Percentiles rank a stretch among this genome's conserved stretches.
Conservation (phyloP, 2,329 filamentous ascomycete species). For the Botrytis byssoidea region DNA sequence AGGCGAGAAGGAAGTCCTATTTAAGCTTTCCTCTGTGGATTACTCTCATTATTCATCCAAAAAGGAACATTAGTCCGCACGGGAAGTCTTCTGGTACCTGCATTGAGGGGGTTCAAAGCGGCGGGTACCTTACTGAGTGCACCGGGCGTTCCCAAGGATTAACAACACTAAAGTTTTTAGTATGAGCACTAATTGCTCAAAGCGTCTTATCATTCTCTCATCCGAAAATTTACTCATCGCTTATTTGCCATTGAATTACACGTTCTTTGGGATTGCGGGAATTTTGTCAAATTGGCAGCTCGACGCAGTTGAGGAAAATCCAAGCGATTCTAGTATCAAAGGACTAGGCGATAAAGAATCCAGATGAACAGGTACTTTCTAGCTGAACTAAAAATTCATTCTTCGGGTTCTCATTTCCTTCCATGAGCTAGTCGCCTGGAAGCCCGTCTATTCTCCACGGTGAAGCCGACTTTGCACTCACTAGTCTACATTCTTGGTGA, state of each 20-base stretch:
- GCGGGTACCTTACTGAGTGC: background rate
- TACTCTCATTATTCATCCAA: background rate
- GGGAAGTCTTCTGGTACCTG: background rate
- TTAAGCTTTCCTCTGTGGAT: background rate
- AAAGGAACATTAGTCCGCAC: background rate
- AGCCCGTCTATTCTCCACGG: background rate
- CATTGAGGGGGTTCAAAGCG: background rate
- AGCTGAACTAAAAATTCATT: background rate
- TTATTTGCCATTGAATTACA: background rate
- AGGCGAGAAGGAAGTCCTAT: background rate
- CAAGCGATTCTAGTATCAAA: background rate
- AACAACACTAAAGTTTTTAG: background rate
- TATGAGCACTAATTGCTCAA: conserved; percentile 12
- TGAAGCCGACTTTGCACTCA: background rate
- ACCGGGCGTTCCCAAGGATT: background rate
- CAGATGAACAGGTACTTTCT: background rate
- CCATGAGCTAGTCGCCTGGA: background rate
- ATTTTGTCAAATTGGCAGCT: background rate
- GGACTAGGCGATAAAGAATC: background rate
- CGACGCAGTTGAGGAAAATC: background rate
- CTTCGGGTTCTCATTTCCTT: background rate
- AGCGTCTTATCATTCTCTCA: background rate
- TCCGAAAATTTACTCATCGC: background rate
- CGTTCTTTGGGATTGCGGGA: background rate
- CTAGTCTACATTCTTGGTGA: background rate